Evolutionary conservation across 805 yeast species (phyloP), one percentile per base, ranked within the genome.

Genomic region (Priceomyces fermenticarens): DNA sequence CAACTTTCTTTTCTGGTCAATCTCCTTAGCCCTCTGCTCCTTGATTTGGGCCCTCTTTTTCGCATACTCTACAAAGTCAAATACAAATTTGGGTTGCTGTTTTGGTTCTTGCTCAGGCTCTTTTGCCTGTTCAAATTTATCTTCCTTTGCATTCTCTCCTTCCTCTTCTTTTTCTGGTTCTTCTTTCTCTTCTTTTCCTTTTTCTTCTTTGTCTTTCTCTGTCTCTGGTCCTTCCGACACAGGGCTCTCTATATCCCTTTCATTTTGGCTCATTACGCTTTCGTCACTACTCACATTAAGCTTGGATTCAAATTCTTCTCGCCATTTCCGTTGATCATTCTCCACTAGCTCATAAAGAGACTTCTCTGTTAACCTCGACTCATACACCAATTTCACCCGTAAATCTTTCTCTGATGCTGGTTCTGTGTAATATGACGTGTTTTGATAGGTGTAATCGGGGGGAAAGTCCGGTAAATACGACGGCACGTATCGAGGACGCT

Each of bases 401-500:
- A 91, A 72, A 42, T 76, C 68, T 47, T 83, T 78, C 45, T 90
- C 87, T 53, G 88, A 91, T 1, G 81, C 76, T 11, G 81, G 63
- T 16, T 78, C 68, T 41, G 81, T 73, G 57, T 70, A 89, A 47
- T 74, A 73, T 0, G 96, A 85, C 0, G 96, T 85, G 41, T 81
- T 77, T 60, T 79, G 81, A 58, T 85, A 91, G 0, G 98, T 91
- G 61, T 90, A 95, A 53, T 88, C 96, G 0, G 98, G 96, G 1
- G 99, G 99, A 23, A 91, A 71, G 10, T 80, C 80, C 0, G 99
- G 99, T 51, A 91, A 65, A 82, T 89, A 89, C 4, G 65, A 55
- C 0, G 95, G 95, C 6, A 87, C 73, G 44, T 78, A 78, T 4
- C 58, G 55, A 1, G 73, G 70, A 23, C 50, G 48, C n/a, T 41